phyloP scores from a whole-genome alignment of 331 rosid species.

The Malus hybrid region DNA sequence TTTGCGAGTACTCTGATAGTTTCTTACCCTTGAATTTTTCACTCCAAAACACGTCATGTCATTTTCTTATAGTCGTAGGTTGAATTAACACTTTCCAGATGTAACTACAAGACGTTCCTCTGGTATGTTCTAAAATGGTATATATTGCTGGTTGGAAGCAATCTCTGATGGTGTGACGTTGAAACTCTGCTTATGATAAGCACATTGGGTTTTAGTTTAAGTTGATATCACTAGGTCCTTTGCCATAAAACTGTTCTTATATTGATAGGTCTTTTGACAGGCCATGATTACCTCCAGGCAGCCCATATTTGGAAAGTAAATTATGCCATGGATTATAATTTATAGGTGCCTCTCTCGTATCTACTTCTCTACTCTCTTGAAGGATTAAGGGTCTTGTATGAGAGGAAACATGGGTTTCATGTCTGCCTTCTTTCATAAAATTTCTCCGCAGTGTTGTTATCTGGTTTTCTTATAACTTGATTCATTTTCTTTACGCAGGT shows the following conservation, averaged over 20 bases:
- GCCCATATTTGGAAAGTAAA: neutral
- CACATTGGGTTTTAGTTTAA: neutral
- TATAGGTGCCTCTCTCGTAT: neutral
- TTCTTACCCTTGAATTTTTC: neutral
- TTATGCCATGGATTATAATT: neutral
- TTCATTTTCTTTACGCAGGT: constrained; percentile 43
- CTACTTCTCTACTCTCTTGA: neutral
- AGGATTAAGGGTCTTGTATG: neutral
- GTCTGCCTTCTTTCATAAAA: neutral
- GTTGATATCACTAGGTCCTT: neutral
- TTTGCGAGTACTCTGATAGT: neutral
- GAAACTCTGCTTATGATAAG: neutral
- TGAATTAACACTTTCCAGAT: neutral
- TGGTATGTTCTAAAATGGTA: too few species aligned
- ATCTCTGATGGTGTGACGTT: neutral
- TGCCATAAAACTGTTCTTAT: neutral
- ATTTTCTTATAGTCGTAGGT: neutral
- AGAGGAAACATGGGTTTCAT: neutral
- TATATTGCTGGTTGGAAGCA: neutral
- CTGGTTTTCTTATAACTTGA: constrained; percentile 1
- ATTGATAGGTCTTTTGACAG: neutral
- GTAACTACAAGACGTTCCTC: neutral
- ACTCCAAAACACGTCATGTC: neutral
- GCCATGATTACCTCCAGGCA: neutral
- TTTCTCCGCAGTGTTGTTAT: neutral